phyloP scores from a whole-genome alignment of 1,139 yeast species.

The Cylindricascospora bacillispora region DNA sequence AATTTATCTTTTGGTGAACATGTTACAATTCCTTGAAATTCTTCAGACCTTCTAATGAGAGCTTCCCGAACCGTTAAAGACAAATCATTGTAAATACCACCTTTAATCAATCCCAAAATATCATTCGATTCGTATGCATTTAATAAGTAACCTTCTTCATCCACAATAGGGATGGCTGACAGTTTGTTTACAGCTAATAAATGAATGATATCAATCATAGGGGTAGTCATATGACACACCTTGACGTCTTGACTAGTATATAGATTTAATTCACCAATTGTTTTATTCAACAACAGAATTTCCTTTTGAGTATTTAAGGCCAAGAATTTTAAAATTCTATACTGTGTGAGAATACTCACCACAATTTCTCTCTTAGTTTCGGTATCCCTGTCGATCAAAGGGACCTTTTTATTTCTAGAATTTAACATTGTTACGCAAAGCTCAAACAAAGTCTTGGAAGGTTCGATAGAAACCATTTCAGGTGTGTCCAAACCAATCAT shows the following conservation, averaged over 20 bases:
- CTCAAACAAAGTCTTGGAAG: slow-evolving; percentile 74
- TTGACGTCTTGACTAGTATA: slow-evolving; percentile 48
- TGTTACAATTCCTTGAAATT: slow-evolving; percentile 92
- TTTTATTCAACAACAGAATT: slow-evolving; percentile 65
- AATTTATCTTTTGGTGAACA: slow-evolving; percentile 77
- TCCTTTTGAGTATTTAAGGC: slow-evolving; percentile 81
- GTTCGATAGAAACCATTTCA: slow-evolving; percentile 79
- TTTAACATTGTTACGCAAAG: slow-evolving; percentile 86
- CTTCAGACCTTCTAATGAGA: slow-evolving; percentile 79
- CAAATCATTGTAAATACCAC: slow-evolving; percentile 82
- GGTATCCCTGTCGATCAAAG: slow-evolving; percentile 83
- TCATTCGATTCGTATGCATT: slow-evolving; percentile 93
- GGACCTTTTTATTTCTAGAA: slow-evolving; percentile 81
- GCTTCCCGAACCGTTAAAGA: slow-evolving; percentile 92
- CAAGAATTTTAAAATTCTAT: slow-evolving; percentile 83
- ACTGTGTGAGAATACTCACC: slow-evolving; percentile 85
- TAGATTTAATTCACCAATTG: slow-evolving; percentile 53
- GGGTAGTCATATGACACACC: slow-evolving; percentile 78
- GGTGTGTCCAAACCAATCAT: slow-evolving; percentile 78
- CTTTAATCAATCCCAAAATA: slow-evolving; percentile 78
- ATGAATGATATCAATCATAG: slow-evolving; percentile 85
- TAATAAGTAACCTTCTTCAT: slow-evolving; percentile 53
- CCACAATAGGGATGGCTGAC: slow-evolving; percentile 82
- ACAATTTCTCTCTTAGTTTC: slow-evolving; percentile 85
- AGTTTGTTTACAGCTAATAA: slow-evolving; percentile 64